Percentiles rank a stretch among this genome's conserved stretches.
Evolutionary conservation across 1,284 basidiomycete species (phyloP).

Genomic region (Cerrena zonata): DNA sequence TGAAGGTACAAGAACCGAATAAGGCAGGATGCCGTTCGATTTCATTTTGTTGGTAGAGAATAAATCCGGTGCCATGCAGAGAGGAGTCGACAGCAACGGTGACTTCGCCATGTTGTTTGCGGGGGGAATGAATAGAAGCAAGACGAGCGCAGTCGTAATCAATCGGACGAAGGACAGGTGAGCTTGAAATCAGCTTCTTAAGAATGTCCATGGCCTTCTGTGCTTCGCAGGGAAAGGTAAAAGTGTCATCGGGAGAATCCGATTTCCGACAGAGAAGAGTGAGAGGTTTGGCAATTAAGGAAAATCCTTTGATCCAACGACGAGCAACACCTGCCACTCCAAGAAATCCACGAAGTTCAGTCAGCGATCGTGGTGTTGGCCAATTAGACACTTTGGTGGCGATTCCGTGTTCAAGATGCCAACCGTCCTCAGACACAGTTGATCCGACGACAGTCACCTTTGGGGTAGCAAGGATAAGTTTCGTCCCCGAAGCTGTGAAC

Average conservation of each 20-base stretch:
- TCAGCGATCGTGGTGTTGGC: slow-evolving; percentile 19
- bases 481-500: slow-evolving; percentile 27
- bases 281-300: slow-evolving; percentile 28
- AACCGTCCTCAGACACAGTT: slow-evolving; percentile 25
- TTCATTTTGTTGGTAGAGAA: slow-evolving; percentile 25
- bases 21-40: slow-evolving; percentile 19
- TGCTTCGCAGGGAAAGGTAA: slow-evolving; percentile 18
- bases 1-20: slow-evolving; percentile 31
- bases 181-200: slow-evolving; percentile 19
- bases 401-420: slow-evolving; percentile 22
- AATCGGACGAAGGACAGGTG: slow-evolving; percentile 25
- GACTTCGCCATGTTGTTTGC: slow-evolving; percentile 22
- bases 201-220: slow-evolving; percentile 22
- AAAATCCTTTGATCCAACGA: slow-evolving; percentile 29
- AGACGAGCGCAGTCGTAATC: slow-evolving; percentile 24
- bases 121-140: slow-evolving; percentile 10
- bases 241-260: slow-evolving; percentile 16
- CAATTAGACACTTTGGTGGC: slow-evolving; percentile 28
- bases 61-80: slow-evolving; percentile 27
- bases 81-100: slow-evolving; percentile 31
- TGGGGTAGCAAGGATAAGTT: slow-evolving; percentile 20
- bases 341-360: slow-evolving; percentile 31
- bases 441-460: slow-evolving; percentile 24
- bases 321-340: slow-evolving; percentile 25
- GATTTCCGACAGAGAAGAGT: slow-evolving; percentile 17